Conservation (phyloP, 2,329 filamentous ascomycete genomes). For the Diaporthe sp. region DNA sequence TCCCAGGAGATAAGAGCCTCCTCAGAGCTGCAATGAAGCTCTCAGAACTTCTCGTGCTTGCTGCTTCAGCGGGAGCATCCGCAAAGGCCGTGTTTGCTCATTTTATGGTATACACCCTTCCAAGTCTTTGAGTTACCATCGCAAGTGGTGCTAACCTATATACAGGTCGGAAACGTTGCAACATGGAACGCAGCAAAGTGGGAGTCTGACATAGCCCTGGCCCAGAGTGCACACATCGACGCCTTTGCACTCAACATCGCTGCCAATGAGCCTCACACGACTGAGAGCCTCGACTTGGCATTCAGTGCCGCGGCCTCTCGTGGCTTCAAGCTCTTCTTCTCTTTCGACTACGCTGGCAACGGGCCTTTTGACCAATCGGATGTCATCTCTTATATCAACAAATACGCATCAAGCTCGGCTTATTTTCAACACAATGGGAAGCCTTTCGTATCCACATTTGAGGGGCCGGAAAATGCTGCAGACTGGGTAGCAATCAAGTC, state of each 20-base stretch:
- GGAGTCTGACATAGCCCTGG: slow-evolving; percentile 51
- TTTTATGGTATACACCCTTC: slow-evolving; percentile 44
- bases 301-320: slow-evolving; percentile 46
- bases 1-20: background rate
- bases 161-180: slow-evolving; percentile 46
- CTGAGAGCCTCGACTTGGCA: slow-evolving; percentile 44
- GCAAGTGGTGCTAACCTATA: background rate
- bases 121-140: too few species aligned
- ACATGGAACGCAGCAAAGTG: slow-evolving; percentile 44
- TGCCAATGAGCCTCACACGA: slow-evolving; percentile 34
- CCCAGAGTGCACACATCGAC: slow-evolving; percentile 54
- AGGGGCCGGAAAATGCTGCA: slow-evolving; percentile 56
- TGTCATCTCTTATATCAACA: slow-evolving; percentile 48
- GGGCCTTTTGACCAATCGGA: slow-evolving; percentile 47
- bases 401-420: slow-evolving; percentile 45
- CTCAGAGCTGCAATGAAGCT: background rate
- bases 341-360: slow-evolving; percentile 56
- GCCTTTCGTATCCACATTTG: slow-evolving; percentile 66
- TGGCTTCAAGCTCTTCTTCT: slow-evolving; percentile 55
- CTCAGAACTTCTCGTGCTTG: background rate
- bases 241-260: slow-evolving; percentile 55
- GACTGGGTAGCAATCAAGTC: slow-evolving; percentile 61
- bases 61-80: background rate
- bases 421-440: slow-evolving; percentile 48
- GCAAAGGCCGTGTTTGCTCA: slow-evolving; percentile 47